Percentiles rank a stretch among this genome's conserved stretches.
These are phyloP conservation scores for Melastoma candidum DNA, from an alignment of 441 rosid genomes.

Conservation along the genomic window DNA sequence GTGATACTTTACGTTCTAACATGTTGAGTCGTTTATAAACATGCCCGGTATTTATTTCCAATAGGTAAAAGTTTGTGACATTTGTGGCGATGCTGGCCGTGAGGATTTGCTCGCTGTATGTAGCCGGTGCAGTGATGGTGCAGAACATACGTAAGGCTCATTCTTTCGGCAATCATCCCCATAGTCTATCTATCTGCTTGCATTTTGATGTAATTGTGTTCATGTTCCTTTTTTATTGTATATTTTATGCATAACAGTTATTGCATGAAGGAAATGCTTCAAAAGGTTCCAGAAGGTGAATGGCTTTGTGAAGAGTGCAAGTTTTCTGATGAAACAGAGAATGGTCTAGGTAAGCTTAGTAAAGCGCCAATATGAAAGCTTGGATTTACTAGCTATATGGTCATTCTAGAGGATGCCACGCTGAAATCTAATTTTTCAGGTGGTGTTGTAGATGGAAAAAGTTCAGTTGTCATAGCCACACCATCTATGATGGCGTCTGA, in stretches of 20 bases:
- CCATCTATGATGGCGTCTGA: constrained; percentile 22
- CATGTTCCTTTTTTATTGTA: background rate
- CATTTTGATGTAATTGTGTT: constrained; percentile 8
- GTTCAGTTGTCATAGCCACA: constrained; percentile 20
- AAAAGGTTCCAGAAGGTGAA: constrained; percentile 74
- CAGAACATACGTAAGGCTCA: constrained; percentile 91
- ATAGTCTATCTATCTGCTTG: constrained; percentile 8
- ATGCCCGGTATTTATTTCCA: constrained; percentile 15
- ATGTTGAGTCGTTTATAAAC: constrained; percentile 3
- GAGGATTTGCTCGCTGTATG: constrained; percentile 96
- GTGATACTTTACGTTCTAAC: background rate
- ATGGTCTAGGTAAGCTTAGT: constrained; percentile 43
- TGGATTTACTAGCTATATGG: constrained; percentile 13
- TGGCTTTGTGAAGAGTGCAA: constrained; percentile 99
- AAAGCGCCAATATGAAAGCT: background rate
- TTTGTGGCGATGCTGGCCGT: constrained; percentile 98
- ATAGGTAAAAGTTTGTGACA: constrained; percentile 99
- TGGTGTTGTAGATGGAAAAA: constrained; percentile 46
- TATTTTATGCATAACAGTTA: constrained; percentile 42
- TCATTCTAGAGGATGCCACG: constrained; percentile 16
- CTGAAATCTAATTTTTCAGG: constrained; percentile 24
- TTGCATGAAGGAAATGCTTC: constrained; percentile 93
- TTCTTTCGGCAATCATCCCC: constrained; percentile 7
- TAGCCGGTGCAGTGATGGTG: constrained; percentile 91
- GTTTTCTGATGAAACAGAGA: constrained; percentile 55